These are phyloP conservation scores for Leishmania major DNA, from an alignment of 208 protist genomes.

Conservation along the genomic window DNA sequence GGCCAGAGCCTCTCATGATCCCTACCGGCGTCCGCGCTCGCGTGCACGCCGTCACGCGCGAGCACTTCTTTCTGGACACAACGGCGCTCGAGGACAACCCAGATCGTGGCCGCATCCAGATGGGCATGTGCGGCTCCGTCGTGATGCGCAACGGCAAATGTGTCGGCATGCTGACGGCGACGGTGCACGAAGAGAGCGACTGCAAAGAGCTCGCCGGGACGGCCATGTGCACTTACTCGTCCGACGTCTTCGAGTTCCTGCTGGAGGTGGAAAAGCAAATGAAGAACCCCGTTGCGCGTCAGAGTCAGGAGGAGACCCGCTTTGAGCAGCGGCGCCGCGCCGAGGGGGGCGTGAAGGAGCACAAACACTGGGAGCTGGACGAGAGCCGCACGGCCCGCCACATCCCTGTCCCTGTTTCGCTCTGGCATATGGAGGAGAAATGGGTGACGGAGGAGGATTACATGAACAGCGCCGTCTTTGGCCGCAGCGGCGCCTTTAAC, in stretches of 20 bases:
- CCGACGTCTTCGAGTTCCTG: conserved; percentile 90
- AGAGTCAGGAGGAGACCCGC: conserved; percentile 64
- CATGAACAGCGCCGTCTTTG: conserved; percentile 82
- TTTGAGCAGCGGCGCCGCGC: conserved; percentile 66
- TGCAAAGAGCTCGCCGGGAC: conserved; percentile 82
- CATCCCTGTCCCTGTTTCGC: conserved; percentile 80
- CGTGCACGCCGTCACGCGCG: conserved; percentile 77
- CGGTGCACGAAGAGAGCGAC: conserved; percentile 82
- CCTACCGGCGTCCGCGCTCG: conserved; percentile 82
- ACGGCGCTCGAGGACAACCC: conserved; percentile 60
- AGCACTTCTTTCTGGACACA: conserved; percentile 93
- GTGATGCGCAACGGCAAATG: conserved; percentile 89
- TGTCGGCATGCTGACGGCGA: conserved; percentile 93
- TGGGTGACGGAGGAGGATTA: conserved; percentile 91
- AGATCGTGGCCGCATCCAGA: conserved; percentile 70
- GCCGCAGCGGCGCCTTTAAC: conserved; percentile 80
- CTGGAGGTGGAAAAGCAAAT: conserved; percentile 92
- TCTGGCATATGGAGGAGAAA: conserved; percentile 92
- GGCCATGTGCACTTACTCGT: conserved; percentile 88
- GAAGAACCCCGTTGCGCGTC: conserved; percentile 58
- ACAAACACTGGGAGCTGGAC: conserved; percentile 81
- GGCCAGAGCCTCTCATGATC: conserved; percentile 87
- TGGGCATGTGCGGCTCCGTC: conserved; percentile 92
- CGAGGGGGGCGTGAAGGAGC: conserved; percentile 39
- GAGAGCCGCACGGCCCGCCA: conserved; percentile 79